Conservation (phyloP, 352 stramenopile species). For the Hyaloperonospora brassicae region DNA sequence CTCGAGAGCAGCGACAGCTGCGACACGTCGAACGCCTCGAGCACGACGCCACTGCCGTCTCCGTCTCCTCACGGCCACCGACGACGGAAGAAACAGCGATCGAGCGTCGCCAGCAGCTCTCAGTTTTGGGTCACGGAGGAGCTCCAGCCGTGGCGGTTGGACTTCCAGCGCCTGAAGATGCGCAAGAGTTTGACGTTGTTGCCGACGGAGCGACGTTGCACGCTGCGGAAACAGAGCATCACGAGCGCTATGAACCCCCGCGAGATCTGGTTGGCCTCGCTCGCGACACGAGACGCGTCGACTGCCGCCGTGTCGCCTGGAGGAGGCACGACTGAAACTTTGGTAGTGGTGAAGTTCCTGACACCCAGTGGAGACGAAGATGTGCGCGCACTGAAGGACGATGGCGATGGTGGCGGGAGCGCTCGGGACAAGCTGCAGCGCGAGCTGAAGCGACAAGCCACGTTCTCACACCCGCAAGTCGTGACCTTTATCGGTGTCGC, state of each 20-base stretch:
- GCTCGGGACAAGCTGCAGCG: conserved; percentile 48
- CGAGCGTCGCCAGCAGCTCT: conserved; percentile 24
- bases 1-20: conserved; percentile 20
- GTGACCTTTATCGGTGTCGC: conserved; percentile 60
- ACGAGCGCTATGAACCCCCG: conserved; percentile 27
- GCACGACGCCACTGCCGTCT: conserved; percentile 17
- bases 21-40: conserved; percentile 23
- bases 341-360: conserved; percentile 56
- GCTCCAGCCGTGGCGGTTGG: conserved; percentile 52
- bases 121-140: conserved; percentile 67
- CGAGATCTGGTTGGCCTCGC: conserved; percentile 58
- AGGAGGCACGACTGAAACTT: conserved; percentile 23
- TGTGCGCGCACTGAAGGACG: conserved; percentile 7
- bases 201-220: conserved; percentile 39
- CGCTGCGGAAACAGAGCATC: conserved; percentile 27
- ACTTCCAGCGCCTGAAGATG: conserved; percentile 56
- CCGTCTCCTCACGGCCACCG: conserved; percentile 13
- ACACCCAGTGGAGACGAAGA: conserved; percentile 24
- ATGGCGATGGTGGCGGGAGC: conserved; percentile 1
- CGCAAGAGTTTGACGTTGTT: conserved; percentile 46
- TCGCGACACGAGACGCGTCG: conserved; percentile 12
- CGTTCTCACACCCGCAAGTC: conserved; percentile 58
- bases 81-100: conserved; percentile 17
- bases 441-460: conserved; percentile 51
- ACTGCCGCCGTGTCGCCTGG: conserved; percentile 16